These are phyloP conservation scores for Amaranthus cruentus DNA, from an alignment of 148 eudicot genomes.

Conservation along the genomic window DNA sequence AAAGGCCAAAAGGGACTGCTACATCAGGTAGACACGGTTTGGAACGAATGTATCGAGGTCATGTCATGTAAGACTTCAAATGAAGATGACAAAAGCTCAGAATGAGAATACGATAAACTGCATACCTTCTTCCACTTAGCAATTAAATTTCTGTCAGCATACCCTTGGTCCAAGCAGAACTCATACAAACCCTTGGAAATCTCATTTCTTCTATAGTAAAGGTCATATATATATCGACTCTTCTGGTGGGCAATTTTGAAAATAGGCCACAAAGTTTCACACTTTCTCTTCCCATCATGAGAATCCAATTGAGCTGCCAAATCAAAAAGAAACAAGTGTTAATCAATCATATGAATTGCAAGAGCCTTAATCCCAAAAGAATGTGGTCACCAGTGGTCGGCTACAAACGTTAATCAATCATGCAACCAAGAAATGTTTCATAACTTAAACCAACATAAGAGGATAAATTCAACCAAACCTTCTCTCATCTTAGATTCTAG, in stretches of 20 bases:
- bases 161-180: constrained; percentile 43
- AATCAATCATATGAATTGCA: no score
- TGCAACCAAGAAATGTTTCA: not conserved
- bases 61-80: no score
- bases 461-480: constrained; percentile 21
- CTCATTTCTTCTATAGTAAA: constrained; percentile 37
- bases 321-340: not conserved
- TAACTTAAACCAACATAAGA: not conserved
- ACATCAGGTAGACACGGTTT: no score
- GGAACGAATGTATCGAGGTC: no score
- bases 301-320: constrained; percentile 38
- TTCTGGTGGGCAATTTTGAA: constrained; percentile 44
- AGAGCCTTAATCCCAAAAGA: not conserved
- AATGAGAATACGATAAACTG: not conserved
- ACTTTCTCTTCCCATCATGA: constrained; percentile 40
- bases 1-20: no score
- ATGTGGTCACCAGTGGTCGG: not conserved
- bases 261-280: constrained; percentile 45
- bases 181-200: constrained; percentile 40
- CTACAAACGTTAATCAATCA: not conserved
- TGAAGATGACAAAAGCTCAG: not conserved
- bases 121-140: constrained; percentile 51
- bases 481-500: constrained; percentile 43
- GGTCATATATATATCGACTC: constrained; percentile 35
- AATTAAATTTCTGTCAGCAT: constrained; percentile 41